Base-by-base conservation (phyloP, 192 early-diverging fungal species). In the Coemansia sp. region DNA sequence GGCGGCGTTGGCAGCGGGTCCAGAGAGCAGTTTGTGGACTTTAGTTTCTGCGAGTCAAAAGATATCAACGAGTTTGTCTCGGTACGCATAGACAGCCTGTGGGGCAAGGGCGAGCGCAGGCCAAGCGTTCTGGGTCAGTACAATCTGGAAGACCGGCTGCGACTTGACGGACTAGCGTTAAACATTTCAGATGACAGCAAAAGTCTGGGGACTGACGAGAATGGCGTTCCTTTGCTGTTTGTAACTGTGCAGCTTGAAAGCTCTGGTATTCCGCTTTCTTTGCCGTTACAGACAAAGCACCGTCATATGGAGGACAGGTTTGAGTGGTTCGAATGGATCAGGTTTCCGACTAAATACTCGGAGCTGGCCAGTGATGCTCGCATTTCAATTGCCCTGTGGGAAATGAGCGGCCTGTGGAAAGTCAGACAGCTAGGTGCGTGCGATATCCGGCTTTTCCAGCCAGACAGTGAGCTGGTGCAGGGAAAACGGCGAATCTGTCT, bases 291-390 rank as follows among this genome's bases (percentile, higher is more conserved):
- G 67, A 82, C 79, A 71, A 82, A 82, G 54, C 74, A 82, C 68
- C 56, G 18, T 22, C 38, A 8, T 3, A 74, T 62, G 51, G 38
- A 66, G 4, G 57, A 52, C 51, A 51, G n/a, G 11, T 63, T 48
- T 72, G 70, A 61, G 28, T 97, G 95, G 95, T 91, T 95, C 77
- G 95, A 98, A 85, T 97, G 97, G 95, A 75, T 98, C 11, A 79
- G 85, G 17, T 85, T 98, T 36, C 97, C 97, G 5, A 82, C 96
- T 59, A 92, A 91, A 72, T 96, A 94, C 81, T 76, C 88, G 7
- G 95, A 97, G 72, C 76, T 98, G 33, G 92, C 95, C 0, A 68
- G 87, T 8, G 85, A 86, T 34, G 84, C 94, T 0, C 87, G 90
- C 61, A 75, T 95, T 34, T 80, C 79, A 18, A 85, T 97, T 51